phyloP scores from a whole-genome alignment of 2,329 filamentous ascomycete species.

The Teratosphaeria nubilosa region DNA sequence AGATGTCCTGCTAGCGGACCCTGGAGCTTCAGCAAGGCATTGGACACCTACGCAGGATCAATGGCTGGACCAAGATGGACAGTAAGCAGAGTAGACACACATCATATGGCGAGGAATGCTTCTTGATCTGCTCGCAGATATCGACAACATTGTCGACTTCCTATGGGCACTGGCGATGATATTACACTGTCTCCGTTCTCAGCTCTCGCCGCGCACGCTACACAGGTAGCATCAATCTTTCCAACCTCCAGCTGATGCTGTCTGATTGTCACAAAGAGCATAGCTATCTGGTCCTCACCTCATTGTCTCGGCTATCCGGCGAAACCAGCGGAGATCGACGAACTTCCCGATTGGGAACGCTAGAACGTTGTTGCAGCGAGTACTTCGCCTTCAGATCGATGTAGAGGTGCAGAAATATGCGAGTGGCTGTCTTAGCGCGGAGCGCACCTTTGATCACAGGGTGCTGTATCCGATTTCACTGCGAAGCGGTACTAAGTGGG shows the following conservation, averaged over 20 bases:
- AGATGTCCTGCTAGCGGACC: slow-evolving; percentile 56
- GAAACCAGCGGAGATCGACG: not conserved
- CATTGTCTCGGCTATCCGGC: not conserved
- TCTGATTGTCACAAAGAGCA: too few species aligned
- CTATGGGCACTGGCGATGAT: too few species aligned
- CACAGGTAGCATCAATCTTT: too few species aligned
- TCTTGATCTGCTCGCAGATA: slow-evolving; percentile 1
- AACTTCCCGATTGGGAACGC: not conserved
- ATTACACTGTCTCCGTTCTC: too few species aligned
- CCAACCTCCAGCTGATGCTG: too few species aligned
- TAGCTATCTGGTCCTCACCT: too few species aligned
- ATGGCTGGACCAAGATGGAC: not conserved
- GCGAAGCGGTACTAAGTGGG: too few species aligned
- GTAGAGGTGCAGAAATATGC: not conserved
- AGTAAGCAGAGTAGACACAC: slow-evolving; percentile 11
- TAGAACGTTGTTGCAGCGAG: not conserved
- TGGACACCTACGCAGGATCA: slow-evolving; percentile 47
- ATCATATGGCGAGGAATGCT: slow-evolving; percentile 20
- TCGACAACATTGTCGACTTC: not conserved
- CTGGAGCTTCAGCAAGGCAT: slow-evolving; percentile 60
- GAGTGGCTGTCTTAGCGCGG: not conserved
- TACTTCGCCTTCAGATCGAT: not conserved
- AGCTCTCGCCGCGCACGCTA: too few species aligned
- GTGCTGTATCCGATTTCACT: too few species aligned
- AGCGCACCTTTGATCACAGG: not conserved